Conservation (phyloP, 1,139 yeast genomes). For the Nakaseomyces delphensis region DNA sequence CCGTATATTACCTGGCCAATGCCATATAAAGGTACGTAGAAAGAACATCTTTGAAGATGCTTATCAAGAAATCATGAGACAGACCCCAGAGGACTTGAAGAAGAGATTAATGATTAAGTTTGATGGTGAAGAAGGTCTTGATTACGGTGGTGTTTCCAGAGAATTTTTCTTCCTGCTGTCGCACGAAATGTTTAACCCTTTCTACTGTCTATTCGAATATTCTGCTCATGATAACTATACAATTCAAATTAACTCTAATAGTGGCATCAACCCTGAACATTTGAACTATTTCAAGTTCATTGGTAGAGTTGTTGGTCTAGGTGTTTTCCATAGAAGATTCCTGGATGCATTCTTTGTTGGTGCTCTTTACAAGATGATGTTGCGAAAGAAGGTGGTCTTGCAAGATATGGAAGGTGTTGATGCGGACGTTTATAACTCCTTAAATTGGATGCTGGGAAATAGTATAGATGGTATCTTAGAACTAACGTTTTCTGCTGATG, state of each 20-base stretch:
- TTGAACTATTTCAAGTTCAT: slow-evolving; percentile 94
- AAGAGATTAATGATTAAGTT: slow-evolving; percentile 96
- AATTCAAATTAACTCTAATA: slow-evolving; percentile 92
- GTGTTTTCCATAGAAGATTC: slow-evolving; percentile 96
- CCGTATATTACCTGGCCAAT: slow-evolving; percentile 95
- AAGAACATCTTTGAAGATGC: slow-evolving; percentile 95
- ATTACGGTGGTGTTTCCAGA: slow-evolving; percentile 98
- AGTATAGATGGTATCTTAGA: slow-evolving; percentile 83
- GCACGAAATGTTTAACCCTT: slow-evolving; percentile 98
- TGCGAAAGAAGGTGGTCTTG: slow-evolving; percentile 84
- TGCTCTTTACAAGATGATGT: slow-evolving; percentile 95
- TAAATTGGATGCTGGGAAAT: slow-evolving; percentile 92
- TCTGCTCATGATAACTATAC: slow-evolving; percentile 98
- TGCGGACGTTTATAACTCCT: slow-evolving; percentile 87
- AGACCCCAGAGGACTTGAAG: slow-evolving; percentile 94
- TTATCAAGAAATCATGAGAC: slow-evolving; percentile 97
- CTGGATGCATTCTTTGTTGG: slow-evolving; percentile 97
- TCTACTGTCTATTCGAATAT: slow-evolving; percentile 92
- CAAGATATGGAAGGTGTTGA: slow-evolving; percentile 99
- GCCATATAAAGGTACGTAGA: slow-evolving; percentile 96
- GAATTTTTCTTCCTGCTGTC: slow-evolving; percentile 93
- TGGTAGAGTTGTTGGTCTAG: slow-evolving; percentile 96
- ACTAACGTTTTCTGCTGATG: slow-evolving; percentile 88
- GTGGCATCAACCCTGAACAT: slow-evolving; percentile 97
- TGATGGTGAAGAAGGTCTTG: slow-evolving; percentile 98